Conservation (phyloP, 768 basidiomycete species). For the Russula sp. region DNA sequence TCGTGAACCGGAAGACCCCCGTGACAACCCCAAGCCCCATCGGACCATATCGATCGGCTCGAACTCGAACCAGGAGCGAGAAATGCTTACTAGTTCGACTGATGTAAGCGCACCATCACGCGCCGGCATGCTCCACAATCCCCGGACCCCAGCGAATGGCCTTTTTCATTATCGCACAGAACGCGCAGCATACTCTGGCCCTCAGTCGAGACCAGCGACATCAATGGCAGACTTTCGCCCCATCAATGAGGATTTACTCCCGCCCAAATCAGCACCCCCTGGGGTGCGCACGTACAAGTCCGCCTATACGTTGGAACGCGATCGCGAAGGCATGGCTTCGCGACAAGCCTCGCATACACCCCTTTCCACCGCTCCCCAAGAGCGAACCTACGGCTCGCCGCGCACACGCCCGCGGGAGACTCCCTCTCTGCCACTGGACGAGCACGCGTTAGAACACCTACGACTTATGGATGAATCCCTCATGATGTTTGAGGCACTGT, state of each 20-base stretch:
- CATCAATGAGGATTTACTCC: conserved; percentile 25
- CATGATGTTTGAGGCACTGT: conserved; percentile 60
- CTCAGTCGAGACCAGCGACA: conserved; percentile 26
- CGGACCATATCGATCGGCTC: conserved; percentile 1
- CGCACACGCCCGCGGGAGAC: conserved; percentile 13
- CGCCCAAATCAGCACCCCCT: conserved; percentile 37
- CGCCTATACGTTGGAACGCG: conserved; percentile 33
- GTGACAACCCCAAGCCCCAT: conserved; percentile 2
- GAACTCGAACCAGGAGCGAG: neutral
- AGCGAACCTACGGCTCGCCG: conserved; percentile 24
- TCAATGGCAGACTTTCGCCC: conserved; percentile 33
- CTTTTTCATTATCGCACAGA: conserved; percentile 4
- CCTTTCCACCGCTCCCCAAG: conserved; percentile 16
- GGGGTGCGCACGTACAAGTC: conserved; percentile 39
- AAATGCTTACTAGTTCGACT: conserved; percentile 2
- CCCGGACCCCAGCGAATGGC: conserved; percentile 25
- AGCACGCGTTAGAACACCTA: conserved; percentile 47
- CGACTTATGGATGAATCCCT: conserved; percentile 67
- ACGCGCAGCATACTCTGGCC: conserved; percentile 21
- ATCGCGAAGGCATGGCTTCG: conserved; percentile 21
- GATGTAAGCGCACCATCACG: conserved; percentile 10
- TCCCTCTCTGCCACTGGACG: conserved; percentile 14
- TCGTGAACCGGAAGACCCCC: neutral
- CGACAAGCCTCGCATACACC: conserved; percentile 16
- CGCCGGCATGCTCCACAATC: conserved; percentile 9